Conservation (phyloP, 2,329 filamentous ascomycete genomes). For the Sphaerulina populicola region DNA sequence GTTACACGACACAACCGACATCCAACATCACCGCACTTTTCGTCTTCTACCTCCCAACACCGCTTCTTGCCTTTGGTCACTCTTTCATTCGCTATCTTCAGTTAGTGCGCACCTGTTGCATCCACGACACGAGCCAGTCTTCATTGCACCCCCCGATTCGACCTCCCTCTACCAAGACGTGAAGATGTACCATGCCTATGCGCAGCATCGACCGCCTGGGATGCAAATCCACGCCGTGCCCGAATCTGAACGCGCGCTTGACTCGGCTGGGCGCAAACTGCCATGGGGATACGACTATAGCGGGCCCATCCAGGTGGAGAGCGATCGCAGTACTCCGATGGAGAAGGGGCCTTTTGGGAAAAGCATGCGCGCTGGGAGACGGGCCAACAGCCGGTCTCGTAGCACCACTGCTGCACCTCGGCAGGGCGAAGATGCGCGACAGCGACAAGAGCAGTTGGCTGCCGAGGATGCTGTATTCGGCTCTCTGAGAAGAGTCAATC, state of each 20-base stretch:
- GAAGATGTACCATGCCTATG: slow-evolving; percentile 11
- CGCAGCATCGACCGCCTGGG: slow-evolving; percentile 23
- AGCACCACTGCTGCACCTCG: slow-evolving; percentile 50
- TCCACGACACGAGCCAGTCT: too few species aligned
- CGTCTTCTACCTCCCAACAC: background rate
- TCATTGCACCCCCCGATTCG: background rate
- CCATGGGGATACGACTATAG: slow-evolving; percentile 53
- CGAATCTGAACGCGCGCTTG: slow-evolving; percentile 52
- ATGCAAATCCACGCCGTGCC: slow-evolving; percentile 62
- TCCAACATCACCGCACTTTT: background rate
- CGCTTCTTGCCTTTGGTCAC: background rate
- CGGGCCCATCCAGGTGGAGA: slow-evolving; percentile 5
- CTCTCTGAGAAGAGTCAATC: slow-evolving; percentile 21
- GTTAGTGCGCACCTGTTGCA: background rate
- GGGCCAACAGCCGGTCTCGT: slow-evolving; percentile 14
- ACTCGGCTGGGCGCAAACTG: slow-evolving; percentile 50
- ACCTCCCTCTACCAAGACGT: background rate
- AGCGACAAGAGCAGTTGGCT: slow-evolving; percentile 38
- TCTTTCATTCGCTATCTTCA: background rate
- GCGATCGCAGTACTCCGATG: slow-evolving; percentile 39
- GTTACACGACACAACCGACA: background rate
- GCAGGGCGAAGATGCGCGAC: slow-evolving; percentile 48
- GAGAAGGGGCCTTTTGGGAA: slow-evolving; percentile 56
- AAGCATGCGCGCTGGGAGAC: slow-evolving; percentile 29
- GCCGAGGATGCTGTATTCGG: slow-evolving; percentile 44